phyloP scores from a whole-genome alignment of 495 filamentous ascomycete species.

The Sporormia fimetaria region DNA sequence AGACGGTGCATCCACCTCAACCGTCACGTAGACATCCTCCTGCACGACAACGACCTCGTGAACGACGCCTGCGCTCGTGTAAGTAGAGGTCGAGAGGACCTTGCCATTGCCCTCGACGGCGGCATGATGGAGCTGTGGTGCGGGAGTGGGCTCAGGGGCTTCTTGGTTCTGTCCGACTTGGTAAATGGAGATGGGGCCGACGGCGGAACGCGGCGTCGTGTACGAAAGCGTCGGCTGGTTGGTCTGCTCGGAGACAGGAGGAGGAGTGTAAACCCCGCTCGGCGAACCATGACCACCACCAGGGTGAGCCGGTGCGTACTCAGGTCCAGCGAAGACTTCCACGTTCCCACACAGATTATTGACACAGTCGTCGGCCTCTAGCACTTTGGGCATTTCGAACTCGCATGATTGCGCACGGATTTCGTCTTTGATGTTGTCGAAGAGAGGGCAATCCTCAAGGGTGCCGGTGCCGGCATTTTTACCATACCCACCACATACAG shows the following conservation, averaged over 20 bases:
- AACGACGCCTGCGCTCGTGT: conserved; percentile 29
- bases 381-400: conserved; percentile 37
- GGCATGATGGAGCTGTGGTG: not conserved
- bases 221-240: conserved; percentile 16
- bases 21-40: conserved; percentile 17
- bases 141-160: not conserved
- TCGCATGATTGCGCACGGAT: conserved; percentile 32
- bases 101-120: not conserved
- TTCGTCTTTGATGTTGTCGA: conserved; percentile 42
- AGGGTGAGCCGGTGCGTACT: conserved; percentile 32
- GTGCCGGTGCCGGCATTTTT: conserved; percentile 41
- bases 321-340: conserved; percentile 42
- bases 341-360: conserved; percentile 44
- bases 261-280: not conserved
- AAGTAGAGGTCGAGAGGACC: conserved; percentile 24
- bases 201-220: conserved; percentile 18
- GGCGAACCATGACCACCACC: conserved; percentile 4
- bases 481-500: no score
- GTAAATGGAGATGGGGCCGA: conserved; percentile 16
- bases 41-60: conserved; percentile 32
- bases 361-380: conserved; percentile 32
- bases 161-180: conserved; percentile 5
- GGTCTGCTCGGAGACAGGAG: not conserved
- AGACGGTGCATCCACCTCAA: conserved; percentile 4
- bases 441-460: conserved; percentile 48